These are phyloP conservation scores for Anaeramoeba ignava DNA, from an alignment of 78 protist species.

Conservation along the genomic window DNA sequence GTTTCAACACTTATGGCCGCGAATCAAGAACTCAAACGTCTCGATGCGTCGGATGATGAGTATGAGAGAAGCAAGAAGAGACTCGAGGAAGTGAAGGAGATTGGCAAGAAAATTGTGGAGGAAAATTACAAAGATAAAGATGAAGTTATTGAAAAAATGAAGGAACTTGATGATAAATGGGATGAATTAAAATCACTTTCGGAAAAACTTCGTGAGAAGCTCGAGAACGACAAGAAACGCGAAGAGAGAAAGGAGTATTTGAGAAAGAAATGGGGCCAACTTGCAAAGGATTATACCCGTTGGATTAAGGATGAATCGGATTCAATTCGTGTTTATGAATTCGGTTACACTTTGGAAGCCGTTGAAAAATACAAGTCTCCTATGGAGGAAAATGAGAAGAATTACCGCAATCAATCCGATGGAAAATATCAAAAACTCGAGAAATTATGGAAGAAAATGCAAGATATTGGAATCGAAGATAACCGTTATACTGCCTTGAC, in stretches of 20 bases:
- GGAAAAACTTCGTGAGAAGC: background rate
- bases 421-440: background rate
- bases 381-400: background rate
- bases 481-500: background rate
- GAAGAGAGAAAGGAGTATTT: background rate
- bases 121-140: background rate
- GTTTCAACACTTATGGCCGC: background rate
- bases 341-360: background rate
- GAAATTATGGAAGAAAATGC: background rate
- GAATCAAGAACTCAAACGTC: background rate
- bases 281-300: background rate
- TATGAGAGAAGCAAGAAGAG: background rate
- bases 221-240: background rate
- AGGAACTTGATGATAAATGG: background rate
- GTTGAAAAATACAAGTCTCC: background rate
- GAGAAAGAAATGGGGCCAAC: background rate
- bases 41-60: background rate
- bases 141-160: background rate
- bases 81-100: background rate
- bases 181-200: background rate
- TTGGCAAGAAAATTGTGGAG: background rate
- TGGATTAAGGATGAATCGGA: background rate
- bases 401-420: background rate
- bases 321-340: background rate
- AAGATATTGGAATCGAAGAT: background rate